A percentile compares a stretch with the other conserved stretches of the same genome.
Conservation (phyloP, 805 yeast genomes). For the Sugiyamaella americana region DNA sequence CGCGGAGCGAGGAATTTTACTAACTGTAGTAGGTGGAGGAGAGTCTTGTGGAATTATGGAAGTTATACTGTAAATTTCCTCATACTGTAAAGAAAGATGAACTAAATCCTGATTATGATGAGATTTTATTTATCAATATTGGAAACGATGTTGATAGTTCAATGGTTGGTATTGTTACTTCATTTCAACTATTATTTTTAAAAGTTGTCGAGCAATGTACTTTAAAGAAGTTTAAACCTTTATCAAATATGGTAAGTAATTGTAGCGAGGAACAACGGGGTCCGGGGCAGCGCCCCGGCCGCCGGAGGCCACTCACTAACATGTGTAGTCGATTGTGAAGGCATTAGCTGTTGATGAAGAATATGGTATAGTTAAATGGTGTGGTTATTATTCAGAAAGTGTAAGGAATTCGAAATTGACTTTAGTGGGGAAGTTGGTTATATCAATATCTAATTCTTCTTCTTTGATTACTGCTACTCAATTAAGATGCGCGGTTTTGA, state of each 20-base stretch:
- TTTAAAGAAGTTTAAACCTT: not conserved
- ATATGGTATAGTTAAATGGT: not conserved
- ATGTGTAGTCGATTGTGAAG: not conserved
- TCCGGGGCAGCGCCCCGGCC: too few species aligned
- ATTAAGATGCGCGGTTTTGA: not conserved
- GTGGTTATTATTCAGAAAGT: not conserved
- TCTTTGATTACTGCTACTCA: not conserved
- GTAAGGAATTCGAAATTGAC: not conserved
- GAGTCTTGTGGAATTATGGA: constrained; percentile 3
- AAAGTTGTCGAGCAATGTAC: not conserved
- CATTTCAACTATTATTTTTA: not conserved
- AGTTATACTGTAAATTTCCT: not conserved
- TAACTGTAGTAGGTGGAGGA: constrained; percentile 7
- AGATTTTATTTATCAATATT: too few species aligned
- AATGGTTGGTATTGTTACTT: not conserved
- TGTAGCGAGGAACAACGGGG: too few species aligned
- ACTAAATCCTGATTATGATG: not conserved
- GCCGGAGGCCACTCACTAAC: too few species aligned
- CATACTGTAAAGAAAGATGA: not conserved
- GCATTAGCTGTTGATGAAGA: not conserved
- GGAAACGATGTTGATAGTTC: not conserved
- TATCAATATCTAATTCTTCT: not conserved
- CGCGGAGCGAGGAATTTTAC: too few species aligned
- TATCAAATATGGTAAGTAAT: not conserved
- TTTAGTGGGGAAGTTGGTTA: not conserved